Evolutionary conservation across 345 rosid genomes (phyloP), one percentile per base, ranked within the genome.

Genomic region (Alliaria petiolata): DNA sequence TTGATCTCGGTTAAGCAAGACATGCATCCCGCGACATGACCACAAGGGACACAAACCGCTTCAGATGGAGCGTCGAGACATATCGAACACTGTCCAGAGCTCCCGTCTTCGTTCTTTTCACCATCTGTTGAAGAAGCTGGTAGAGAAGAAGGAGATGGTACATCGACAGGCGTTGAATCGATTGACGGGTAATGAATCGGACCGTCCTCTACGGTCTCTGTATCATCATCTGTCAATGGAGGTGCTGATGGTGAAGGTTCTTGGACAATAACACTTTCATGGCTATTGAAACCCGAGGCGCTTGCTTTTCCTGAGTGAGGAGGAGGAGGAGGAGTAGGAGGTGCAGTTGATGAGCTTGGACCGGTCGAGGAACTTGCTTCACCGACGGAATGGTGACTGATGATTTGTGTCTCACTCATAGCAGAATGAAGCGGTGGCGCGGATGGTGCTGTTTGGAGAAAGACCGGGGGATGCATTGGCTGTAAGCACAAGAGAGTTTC

Each of bases 11-110:
- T 87, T 77, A 95, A 71, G 79, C 98, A 95, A 59, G 98, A 81
- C 90, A 95, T 87, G 58, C 99, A 95, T 25, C 99, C 99, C 0
- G 89, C 97, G 73, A 92, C 93, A 78, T 95, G 99, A 44, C 99
- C 99, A 61, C 99, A 95, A 5, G 99, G 99, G n/a, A 92, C 84
- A 49, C 98, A 95, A 13, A 88, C 99, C 3, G 92, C 99, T 74
- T 95, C 92, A 6, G 88, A 83, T 4, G 92, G 96, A 65, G 99
- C 97, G 76, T 95, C 99, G 70, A 92, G 80, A 82, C 99, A 92
- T 70, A 91, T 85, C 8, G 83, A 80, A 72, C 98, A 92, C 0
- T 83, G 70, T 30, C 91, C 80, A 66, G 80, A 66, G 39, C 61
- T 75, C 40, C 80, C 93, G 35, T 79, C 84, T 52, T 78, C 87